phyloP scores from a whole-genome alignment of 768 basidiomycete species.

The Ephemerocybe angulata region DNA sequence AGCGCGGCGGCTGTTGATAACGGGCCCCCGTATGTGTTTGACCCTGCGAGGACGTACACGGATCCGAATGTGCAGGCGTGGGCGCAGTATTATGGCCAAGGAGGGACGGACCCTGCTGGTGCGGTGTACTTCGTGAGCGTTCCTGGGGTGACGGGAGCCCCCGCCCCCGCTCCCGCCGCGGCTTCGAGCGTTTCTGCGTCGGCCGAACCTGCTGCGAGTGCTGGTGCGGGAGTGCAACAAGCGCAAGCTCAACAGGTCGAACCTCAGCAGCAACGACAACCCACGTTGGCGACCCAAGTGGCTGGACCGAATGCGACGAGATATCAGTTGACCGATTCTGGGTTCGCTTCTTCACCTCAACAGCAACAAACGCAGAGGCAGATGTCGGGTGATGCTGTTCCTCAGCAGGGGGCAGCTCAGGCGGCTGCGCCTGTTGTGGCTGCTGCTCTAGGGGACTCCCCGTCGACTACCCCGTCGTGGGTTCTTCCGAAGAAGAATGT shows the following conservation, averaged over 20 bases:
- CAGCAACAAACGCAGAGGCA: not conserved
- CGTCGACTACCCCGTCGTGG: not conserved
- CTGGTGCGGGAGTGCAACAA: not conserved
- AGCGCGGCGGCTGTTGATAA: slow-evolving; percentile 15
- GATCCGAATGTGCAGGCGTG: slow-evolving; percentile 84
- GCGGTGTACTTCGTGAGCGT: slow-evolving; percentile 78
- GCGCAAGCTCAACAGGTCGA: slow-evolving; percentile 22
- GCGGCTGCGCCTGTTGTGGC: not conserved
- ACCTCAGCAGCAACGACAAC: slow-evolving; percentile 20
- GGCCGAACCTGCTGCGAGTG: not conserved
- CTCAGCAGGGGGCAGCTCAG: not conserved
- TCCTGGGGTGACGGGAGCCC: slow-evolving; percentile 62
- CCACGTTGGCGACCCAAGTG: slow-evolving; percentile 9
- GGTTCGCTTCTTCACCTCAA: not conserved
- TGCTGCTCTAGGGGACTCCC: not conserved
- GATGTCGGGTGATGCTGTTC: not conserved
- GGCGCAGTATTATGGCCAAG: slow-evolving; percentile 82
- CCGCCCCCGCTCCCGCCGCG: slow-evolving; percentile 10
- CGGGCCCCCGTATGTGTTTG: slow-evolving; percentile 54
- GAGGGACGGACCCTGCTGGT: slow-evolving; percentile 70
- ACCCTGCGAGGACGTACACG: slow-evolving; percentile 63
- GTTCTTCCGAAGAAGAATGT: not conserved
- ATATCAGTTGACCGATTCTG: slow-evolving; percentile 7
- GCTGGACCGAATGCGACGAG: slow-evolving; percentile 2
- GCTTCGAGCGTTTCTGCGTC: slow-evolving; percentile 4